Evolutionary conservation across 495 filamentous ascomycete species (phyloP).

Genomic region (Penicillium atrosanguineum): DNA sequence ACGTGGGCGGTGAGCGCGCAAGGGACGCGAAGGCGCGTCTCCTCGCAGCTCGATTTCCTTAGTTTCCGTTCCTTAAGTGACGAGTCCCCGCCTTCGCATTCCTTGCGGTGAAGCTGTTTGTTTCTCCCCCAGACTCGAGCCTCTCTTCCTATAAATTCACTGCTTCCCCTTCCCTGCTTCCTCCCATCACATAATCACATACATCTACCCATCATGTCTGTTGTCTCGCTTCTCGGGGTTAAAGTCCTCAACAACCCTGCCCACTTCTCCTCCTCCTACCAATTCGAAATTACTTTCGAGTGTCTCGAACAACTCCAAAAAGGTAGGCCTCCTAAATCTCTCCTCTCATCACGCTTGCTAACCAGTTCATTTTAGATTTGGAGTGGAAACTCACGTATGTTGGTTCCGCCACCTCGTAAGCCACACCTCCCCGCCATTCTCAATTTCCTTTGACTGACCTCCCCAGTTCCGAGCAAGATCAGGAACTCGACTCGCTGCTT

Average conservation of each 20-base stretch:
- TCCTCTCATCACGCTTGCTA: slow-evolving; percentile 1
- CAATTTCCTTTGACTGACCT: slow-evolving; percentile 20
- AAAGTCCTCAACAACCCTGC: slow-evolving; percentile 96
- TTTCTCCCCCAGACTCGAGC: slow-evolving; percentile 11
- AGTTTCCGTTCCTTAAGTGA: slow-evolving; percentile 9
- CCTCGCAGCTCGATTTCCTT: slow-evolving; percentile 20
- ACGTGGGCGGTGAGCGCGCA: slow-evolving; percentile 31
- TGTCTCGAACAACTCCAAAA: slow-evolving; percentile 91
- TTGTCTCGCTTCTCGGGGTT: slow-evolving; percentile 92
- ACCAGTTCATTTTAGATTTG: slow-evolving; percentile 60
- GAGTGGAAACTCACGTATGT: slow-evolving; percentile 99
- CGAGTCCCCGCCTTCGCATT: slow-evolving; percentile 15
- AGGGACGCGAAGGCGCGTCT: slow-evolving; percentile 32
- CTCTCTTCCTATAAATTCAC: slow-evolving; percentile 71
- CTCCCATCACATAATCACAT: slow-evolving; percentile 20
- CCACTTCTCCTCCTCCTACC: slow-evolving; percentile 80
- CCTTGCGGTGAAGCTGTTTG: slow-evolving; percentile 28
- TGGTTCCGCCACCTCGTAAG: slow-evolving; percentile 93
- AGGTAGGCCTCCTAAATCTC: slow-evolving; percentile 49
- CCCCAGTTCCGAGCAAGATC: slow-evolving; percentile 85
- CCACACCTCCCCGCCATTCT: slow-evolving; percentile 13
- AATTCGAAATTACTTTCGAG: slow-evolving; percentile 98
- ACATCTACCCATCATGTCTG: slow-evolving; percentile 69
- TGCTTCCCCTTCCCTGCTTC: slow-evolving; percentile 52
- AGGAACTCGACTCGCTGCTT: slow-evolving; percentile 94